Percentiles rank a stretch among this genome's conserved stretches.
Conservation (phyloP, 352 stramenopile genomes). For the Aphanomyces cochlioides region DNA sequence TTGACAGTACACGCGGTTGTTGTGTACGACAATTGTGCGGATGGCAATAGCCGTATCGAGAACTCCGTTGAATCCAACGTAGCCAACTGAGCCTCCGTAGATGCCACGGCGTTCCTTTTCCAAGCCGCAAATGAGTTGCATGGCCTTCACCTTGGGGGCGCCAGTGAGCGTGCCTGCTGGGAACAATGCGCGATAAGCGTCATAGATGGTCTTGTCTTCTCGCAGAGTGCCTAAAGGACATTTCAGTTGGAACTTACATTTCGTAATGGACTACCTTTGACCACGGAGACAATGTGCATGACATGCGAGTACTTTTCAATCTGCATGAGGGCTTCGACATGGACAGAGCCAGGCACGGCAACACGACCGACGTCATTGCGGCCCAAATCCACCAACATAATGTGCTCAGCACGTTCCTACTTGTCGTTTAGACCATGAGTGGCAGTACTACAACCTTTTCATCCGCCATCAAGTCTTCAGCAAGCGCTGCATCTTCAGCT, state of each 20-base stretch:
- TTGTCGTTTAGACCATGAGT: neutral
- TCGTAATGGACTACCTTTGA: slow-evolving; percentile 41
- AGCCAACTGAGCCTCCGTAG: slow-evolving; percentile 85
- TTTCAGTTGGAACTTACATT: too few species aligned
- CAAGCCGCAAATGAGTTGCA: slow-evolving; percentile 85
- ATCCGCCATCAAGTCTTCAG: slow-evolving; percentile 71
- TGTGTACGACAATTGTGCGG: slow-evolving; percentile 81
- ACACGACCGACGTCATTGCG: slow-evolving; percentile 88
- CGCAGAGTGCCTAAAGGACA: slow-evolving; percentile 49
- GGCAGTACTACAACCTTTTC: slow-evolving; percentile 45
- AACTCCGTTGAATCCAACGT: slow-evolving; percentile 83
- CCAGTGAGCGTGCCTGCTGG: slow-evolving; percentile 82
- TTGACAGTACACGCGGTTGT: slow-evolving; percentile 76
- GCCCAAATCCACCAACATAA: slow-evolving; percentile 90
- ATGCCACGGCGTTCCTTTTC: slow-evolving; percentile 76
- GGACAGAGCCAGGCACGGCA: slow-evolving; percentile 70
- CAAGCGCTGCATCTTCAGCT: slow-evolving; percentile 80
- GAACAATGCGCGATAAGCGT: slow-evolving; percentile 87
- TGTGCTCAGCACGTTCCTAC: slow-evolving; percentile 83
- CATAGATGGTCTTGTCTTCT: slow-evolving; percentile 78
- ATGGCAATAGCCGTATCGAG: slow-evolving; percentile 88
- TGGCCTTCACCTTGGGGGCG: slow-evolving; percentile 86
- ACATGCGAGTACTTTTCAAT: slow-evolving; percentile 91
- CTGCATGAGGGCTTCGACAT: slow-evolving; percentile 83
- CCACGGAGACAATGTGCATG: slow-evolving; percentile 89